Evolutionary conservation across 768 basidiomycete species (phyloP), one percentile per base, ranked within the genome.

Genomic region (Ephemerocybe angulata): DNA sequence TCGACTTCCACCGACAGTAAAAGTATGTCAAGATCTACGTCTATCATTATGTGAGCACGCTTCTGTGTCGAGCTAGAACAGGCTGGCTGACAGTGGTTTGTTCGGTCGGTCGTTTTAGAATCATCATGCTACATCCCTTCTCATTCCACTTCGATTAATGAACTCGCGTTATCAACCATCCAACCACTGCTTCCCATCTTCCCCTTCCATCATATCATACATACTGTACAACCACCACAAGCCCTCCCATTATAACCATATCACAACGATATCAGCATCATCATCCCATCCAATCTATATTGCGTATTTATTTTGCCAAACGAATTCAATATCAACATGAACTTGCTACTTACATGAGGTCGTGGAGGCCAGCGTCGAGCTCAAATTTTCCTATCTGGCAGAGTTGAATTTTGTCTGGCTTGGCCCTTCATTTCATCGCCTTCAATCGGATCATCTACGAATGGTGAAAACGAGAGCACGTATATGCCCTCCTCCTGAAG

Each of bases 1-100:
- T 91, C 58, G 83, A 82, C 66, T 91, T 91, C 73, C 84, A 87
- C 63, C 82, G 85, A 43, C 82, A 85, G 33, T 57, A 40, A 53
- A 29, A 66, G 57, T 62, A 63, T 31, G 25, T 35, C 28, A 56
- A 60, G 52, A 56, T 56, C 57, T 52, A n/a, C 13, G 33, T 21
- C 11, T 51, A 21, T 33, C 19, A 35, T 51, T 35, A 35, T 52
- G 51, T 40, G 15, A 25, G 51, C 42, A 17, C 35, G n/a, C 38
- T 31, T 7, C 7, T 52, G 22, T 28, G 29, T 28, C 37, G 17
- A 37, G 22, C 46, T 24, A 4, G 10, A 3, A 21, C 8, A 21
- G 13, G 24, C 21, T 5, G 27, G 42, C 42, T 44, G 42, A 44
- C 24, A n/a, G n/a, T n/a, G n/a, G n/a, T 15, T 25, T 7, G 13